Conservation (phyloP, 2,329 filamentous ascomycete genomes). For the Pestalotiopsis sp. region DNA sequence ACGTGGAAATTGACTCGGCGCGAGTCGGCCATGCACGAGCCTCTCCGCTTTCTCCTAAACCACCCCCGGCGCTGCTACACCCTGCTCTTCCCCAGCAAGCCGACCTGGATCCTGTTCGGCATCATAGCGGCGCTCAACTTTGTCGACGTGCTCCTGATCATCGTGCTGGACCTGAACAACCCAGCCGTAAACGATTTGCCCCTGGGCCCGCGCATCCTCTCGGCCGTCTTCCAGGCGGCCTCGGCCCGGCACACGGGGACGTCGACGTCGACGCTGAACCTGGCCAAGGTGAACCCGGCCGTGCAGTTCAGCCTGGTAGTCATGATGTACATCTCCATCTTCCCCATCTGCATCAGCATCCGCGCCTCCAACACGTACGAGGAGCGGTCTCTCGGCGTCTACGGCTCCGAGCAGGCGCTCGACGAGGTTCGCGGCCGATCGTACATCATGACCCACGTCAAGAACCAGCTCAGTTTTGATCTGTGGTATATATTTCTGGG, state of each 20-base stretch:
- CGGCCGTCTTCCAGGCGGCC: conserved; percentile 61
- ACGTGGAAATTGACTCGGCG: conserved; percentile 49
- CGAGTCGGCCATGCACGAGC: conserved; percentile 39
- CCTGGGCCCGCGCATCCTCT: conserved; percentile 49
- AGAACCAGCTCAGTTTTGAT: conserved; percentile 49
- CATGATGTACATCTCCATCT: conserved; percentile 61
- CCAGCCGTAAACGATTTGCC: conserved; percentile 48
- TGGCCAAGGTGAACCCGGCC: conserved; percentile 52
- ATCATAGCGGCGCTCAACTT: conserved; percentile 55
- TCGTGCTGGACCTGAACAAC: conserved; percentile 54
- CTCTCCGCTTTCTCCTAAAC: conserved; percentile 60
- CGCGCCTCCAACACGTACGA: conserved; percentile 65
- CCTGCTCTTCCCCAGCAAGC: conserved; percentile 60
- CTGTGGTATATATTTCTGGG: conserved; percentile 44
- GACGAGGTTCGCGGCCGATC: not conserved
- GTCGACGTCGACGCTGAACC: conserved; percentile 52
- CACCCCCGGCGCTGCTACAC: conserved; percentile 67
- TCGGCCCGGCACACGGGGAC: conserved; percentile 51
- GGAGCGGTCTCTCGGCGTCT: conserved; percentile 57
- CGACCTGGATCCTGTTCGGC: conserved; percentile 60
- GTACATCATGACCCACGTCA: conserved; percentile 50
- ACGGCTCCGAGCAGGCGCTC: conserved; percentile 26
- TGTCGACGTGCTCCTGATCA: conserved; percentile 58
- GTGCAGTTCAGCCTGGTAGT: conserved; percentile 61
- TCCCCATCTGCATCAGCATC: conserved; percentile 52